phyloP scores from a whole-genome alignment of 176 grass and related monocot genomes.

The Poa pratensis region DNA sequence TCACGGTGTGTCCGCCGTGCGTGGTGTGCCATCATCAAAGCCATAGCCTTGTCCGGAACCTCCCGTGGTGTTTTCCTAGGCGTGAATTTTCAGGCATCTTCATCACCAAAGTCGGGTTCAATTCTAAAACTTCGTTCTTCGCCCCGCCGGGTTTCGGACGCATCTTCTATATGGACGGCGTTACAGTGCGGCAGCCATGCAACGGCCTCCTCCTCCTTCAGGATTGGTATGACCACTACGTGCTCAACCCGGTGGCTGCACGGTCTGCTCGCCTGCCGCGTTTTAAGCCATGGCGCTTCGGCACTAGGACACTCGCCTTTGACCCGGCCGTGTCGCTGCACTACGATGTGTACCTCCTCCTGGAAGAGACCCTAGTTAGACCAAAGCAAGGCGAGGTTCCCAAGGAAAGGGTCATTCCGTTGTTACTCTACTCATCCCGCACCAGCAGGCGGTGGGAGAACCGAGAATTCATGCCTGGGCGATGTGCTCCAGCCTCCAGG shows the following conservation, averaged over 20 bases:
- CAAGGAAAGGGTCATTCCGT: neutral
- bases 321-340: neutral
- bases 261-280: neutral
- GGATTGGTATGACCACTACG: neutral
- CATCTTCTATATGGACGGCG: neutral
- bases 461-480: neutral
- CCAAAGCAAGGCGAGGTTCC: too few relatives aligned
- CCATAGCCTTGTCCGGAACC: neutral
- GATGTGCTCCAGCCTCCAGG: neutral
- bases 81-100: neutral
- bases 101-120: neutral
- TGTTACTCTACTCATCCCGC: neutral
- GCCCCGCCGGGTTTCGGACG: neutral
- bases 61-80: neutral
- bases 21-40: neutral
- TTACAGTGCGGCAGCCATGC: neutral
- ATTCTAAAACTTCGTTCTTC: neutral
- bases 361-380: too few relatives aligned
- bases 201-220: too few relatives aligned
- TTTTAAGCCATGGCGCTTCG: neutral
- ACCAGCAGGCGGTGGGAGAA: neutral
- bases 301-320: neutral
- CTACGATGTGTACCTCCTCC: neutral
- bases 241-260: neutral
- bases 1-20: neutral